Evolutionary conservation across 306 rosid species (phyloP).

Genomic region (Begonia peltatifolia): DNA sequence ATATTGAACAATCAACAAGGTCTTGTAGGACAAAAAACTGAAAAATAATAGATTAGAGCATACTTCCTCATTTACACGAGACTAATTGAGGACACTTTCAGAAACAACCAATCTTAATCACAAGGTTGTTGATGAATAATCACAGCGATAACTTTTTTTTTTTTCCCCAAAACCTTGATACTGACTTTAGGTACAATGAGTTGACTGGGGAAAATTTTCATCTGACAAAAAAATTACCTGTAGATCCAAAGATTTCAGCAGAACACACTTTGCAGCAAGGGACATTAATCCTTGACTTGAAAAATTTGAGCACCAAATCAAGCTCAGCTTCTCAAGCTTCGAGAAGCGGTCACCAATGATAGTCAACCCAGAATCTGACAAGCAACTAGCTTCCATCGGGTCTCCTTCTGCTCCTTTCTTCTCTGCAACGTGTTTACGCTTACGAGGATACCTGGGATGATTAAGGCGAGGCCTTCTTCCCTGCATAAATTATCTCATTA

Average conservation of each 20-base stretch:
- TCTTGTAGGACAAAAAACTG: no score
- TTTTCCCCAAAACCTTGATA: no score
- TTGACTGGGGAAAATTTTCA: background rate
- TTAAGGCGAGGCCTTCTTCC: slow-evolving; percentile 33
- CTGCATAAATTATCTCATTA: slow-evolving; percentile 11
- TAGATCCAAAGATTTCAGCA: slow-evolving; percentile 65
- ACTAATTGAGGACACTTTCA: no score
- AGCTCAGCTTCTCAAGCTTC: slow-evolving; percentile 62
- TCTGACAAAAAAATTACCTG: slow-evolving; percentile 37
- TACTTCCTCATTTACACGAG: no score
- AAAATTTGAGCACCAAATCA: slow-evolving; percentile 81
- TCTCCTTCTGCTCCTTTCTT: slow-evolving; percentile 26
- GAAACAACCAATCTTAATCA: no score
- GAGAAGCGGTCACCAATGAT: slow-evolving; percentile 67
- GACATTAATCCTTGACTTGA: slow-evolving; percentile 51
- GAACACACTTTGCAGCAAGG: slow-evolving; percentile 38
- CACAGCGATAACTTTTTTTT: no score
- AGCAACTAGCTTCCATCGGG: slow-evolving; percentile 30
- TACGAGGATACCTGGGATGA: slow-evolving; percentile 16
- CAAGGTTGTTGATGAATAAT: no score
- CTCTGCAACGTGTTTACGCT: slow-evolving; percentile 14
- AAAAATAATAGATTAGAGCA: no score
- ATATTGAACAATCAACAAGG: no score
- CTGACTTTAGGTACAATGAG: no score
- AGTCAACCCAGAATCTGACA: slow-evolving; percentile 63